Base-by-base conservation (phyloP, 176 grass and related monocot species). In the Triticum timopheevii region DNA sequence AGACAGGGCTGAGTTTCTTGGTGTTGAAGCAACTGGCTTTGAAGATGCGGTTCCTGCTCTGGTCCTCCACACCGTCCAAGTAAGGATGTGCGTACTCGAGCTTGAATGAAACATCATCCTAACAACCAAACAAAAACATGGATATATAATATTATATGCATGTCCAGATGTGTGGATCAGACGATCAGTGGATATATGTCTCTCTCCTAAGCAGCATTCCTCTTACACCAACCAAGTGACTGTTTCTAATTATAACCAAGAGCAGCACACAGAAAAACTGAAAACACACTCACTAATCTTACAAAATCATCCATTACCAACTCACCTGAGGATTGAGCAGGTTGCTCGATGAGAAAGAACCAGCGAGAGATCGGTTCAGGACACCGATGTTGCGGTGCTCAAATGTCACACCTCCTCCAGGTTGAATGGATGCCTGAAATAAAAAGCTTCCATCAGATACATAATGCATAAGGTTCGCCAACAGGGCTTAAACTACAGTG, bases 21-120 rank as follows among this genome's bases (percentile, higher is more conserved):
- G 86, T 92, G 80, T 94, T 96, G 85, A 99, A 99, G 89, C 94
- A 96, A 66, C 90, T 99, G n/a, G 92, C 31, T 86, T 88, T 90
- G 82, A 96, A 96, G 38, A 90, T 96, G 54, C 97, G 97, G 56
- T 96, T 95, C 76, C 87, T 94, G 67, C 89, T 92, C 47, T 73
- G 86, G 36, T 99, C 85, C 22, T 86, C 71, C 77, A 96, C 92
- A 67, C 97, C 97, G 89, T 99, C 97, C 63, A 99, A 61, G 83
- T 99, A 96, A 74, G 97, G 97, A 82, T 99, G 94, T 24, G 90
- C 87, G 59, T 99, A 99, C 24, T 96, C 92, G 76, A 94, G 58
- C 73, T 94, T 96, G 85, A 99, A 96, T n/a, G 97, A 96, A 42
- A 93, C 77, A 84, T 99, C 94, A 83, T 94, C 97, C 94, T 99